These are phyloP conservation scores for Diddensiella santjacobensis DNA, from an alignment of 805 yeast genomes.

Conservation along the genomic window DNA sequence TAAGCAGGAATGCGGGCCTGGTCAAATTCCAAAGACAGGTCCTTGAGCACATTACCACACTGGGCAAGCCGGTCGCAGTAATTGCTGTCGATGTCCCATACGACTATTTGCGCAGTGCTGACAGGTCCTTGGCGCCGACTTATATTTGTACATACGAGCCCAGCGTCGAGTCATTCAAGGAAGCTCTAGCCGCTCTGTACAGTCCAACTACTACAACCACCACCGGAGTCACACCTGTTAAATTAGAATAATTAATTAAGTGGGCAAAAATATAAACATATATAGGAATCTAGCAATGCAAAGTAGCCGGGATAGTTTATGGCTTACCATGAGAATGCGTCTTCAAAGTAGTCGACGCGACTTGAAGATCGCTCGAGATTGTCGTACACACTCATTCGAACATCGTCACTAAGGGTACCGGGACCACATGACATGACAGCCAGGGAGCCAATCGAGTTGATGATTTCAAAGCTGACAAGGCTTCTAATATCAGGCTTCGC, in stretches of 20 bases:
- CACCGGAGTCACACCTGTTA: slow-evolving; percentile 4
- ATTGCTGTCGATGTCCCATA: slow-evolving; percentile 57
- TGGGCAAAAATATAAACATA: too few relatives aligned
- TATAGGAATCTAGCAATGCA: neutral
- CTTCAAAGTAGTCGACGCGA: slow-evolving; percentile 65
- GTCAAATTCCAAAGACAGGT: slow-evolving; percentile 55
- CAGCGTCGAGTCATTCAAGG: slow-evolving; percentile 45
- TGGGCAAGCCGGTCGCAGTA: slow-evolving; percentile 48
- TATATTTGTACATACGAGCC: slow-evolving; percentile 57
- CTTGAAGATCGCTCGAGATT: slow-evolving; percentile 40
- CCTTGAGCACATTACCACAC: slow-evolving; percentile 49
- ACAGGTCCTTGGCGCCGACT: slow-evolving; percentile 43
- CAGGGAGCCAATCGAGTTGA: slow-evolving; percentile 22
- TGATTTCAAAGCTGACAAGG: slow-evolving; percentile 45
- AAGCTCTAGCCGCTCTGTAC: slow-evolving; percentile 46
- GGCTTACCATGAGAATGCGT: slow-evolving; percentile 60
- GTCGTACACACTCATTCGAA: slow-evolving; percentile 46
- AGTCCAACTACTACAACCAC: slow-evolving; percentile 36
- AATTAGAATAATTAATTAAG: neutral
- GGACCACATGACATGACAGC: slow-evolving; percentile 50
- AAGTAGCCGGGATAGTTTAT: neutral
- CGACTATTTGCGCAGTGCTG: slow-evolving; percentile 45
- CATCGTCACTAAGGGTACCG: slow-evolving; percentile 50
- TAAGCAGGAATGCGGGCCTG: slow-evolving; percentile 49
- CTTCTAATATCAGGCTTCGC: slow-evolving; percentile 47